phyloP scores from a whole-genome alignment of 176 grass and related monocot genomes.

The Musa acuminata region DNA sequence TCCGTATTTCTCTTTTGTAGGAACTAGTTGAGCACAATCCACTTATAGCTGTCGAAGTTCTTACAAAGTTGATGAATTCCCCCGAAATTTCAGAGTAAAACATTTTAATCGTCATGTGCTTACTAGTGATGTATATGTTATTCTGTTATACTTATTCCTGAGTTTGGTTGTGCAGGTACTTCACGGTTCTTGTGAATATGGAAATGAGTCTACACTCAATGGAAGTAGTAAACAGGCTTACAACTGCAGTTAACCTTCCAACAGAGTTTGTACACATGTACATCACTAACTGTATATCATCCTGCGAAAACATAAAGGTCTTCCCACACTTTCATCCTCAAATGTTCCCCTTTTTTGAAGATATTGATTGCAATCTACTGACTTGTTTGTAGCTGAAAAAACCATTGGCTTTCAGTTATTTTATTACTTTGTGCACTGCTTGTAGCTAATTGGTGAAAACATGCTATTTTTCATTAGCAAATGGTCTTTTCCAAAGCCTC shows the following conservation, averaged over 20 bases:
- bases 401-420: too few relatives aligned
- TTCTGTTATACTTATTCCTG: background rate
- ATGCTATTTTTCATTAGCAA: too few relatives aligned
- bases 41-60: conserved; percentile 66
- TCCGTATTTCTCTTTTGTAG: conserved; percentile 31
- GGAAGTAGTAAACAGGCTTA: conserved; percentile 99
- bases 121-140: conserved; percentile 9
- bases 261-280: conserved; percentile 90
- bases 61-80: conserved; percentile 80
- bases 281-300: conserved; percentile 89
- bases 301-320: conserved; percentile 86
- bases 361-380: background rate
- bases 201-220: conserved; percentile 97
- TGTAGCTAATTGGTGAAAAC: too few relatives aligned
- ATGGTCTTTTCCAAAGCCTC: too few relatives aligned
- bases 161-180: conserved; percentile 50
- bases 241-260: conserved; percentile 65
- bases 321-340: conserved; percentile 21
- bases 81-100: conserved; percentile 70
- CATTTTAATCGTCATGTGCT: conserved; percentile 3
- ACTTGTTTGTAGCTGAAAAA: background rate
- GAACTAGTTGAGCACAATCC: conserved; percentile 96
- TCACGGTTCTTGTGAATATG: conserved; percentile 81
- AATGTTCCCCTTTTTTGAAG: too few relatives aligned
- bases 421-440: too few relatives aligned